Conservation (phyloP, 2,329 filamentous ascomycete genomes). For the Plectosphaerella plurivora region DNA sequence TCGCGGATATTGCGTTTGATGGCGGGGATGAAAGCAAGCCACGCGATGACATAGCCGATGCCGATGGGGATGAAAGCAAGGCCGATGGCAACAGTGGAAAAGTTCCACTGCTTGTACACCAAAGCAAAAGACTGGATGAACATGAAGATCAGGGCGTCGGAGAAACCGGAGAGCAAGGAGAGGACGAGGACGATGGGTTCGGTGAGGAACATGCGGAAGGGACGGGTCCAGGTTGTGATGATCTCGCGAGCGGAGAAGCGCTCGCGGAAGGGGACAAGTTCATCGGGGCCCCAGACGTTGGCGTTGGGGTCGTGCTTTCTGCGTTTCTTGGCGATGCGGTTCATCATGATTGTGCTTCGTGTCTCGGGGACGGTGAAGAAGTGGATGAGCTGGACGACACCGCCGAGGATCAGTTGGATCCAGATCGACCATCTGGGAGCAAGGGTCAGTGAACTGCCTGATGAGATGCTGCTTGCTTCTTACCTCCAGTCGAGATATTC, state of each 20-base stretch:
- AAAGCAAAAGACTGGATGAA: slow-evolving; percentile 68
- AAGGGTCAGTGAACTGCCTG: slow-evolving; percentile 6
- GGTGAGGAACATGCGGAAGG: slow-evolving; percentile 68
- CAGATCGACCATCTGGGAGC: slow-evolving; percentile 61
- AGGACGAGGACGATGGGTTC: slow-evolving; percentile 71
- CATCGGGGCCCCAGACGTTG: slow-evolving; percentile 69
- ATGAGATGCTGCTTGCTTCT: not conserved
- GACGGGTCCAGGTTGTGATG: slow-evolving; percentile 52
- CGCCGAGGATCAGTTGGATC: slow-evolving; percentile 80
- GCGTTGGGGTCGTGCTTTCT: slow-evolving; percentile 52
- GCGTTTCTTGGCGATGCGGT: slow-evolving; percentile 71
- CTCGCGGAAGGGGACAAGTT: slow-evolving; percentile 57
- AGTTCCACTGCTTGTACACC: slow-evolving; percentile 65
- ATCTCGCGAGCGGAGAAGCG: slow-evolving; percentile 57
- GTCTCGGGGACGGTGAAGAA: slow-evolving; percentile 33
- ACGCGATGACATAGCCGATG: slow-evolving; percentile 61
- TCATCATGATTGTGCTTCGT: slow-evolving; percentile 70
- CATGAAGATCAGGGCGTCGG: slow-evolving; percentile 73
- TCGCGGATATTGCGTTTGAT: slow-evolving; percentile 50
- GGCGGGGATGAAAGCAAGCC: slow-evolving; percentile 53
- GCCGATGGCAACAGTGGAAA: slow-evolving; percentile 51
- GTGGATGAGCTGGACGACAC: slow-evolving; percentile 62
- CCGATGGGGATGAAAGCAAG: slow-evolving; percentile 63
- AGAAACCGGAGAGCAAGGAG: slow-evolving; percentile 68
- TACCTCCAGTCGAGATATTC: slow-evolving; percentile 63